Percentiles rank a stretch among this genome's conserved stretches.
Evolutionary conservation across 2,329 filamentous ascomycete species (phyloP).

Genomic region (Xenosphaeropsis pyriputrescens): DNA sequence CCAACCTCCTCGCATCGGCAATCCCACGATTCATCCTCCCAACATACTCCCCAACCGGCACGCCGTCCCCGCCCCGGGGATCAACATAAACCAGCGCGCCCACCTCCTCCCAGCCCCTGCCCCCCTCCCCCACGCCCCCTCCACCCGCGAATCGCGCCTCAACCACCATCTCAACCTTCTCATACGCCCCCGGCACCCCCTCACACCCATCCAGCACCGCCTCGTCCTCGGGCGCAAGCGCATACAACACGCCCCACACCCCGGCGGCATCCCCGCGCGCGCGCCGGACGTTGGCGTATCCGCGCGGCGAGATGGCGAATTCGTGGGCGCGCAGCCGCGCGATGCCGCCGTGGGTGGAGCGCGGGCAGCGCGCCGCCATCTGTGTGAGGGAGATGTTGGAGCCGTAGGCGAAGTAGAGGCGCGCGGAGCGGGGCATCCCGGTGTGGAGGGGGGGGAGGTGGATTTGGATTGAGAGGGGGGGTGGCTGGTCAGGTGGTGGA

Average conservation of each 20-base stretch:
- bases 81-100: conserved; percentile 43
- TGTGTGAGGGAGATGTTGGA: conserved; percentile 53
- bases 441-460: no score
- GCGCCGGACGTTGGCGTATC: conserved; percentile 46
- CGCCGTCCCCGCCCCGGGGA: conserved; percentile 20
- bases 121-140: background rate
- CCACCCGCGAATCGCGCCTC: background rate
- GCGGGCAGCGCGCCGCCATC: conserved; percentile 46
- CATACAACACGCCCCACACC: conserved; percentile 39
- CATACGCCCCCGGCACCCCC: conserved; percentile 46
- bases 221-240: conserved; percentile 34
- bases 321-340: conserved; percentile 38
- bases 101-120: conserved; percentile 7
- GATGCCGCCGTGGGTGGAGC: conserved; percentile 29
- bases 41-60: conserved; percentile 41
- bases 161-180: conserved; percentile 23
- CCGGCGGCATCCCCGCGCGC: no score
- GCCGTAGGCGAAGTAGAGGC: conserved; percentile 56
- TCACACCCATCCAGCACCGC: conserved; percentile 37
- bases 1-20: conserved; percentile 36
- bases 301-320: conserved; percentile 53
- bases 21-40: conserved; percentile 49
- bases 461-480: no score
- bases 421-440: background rate
- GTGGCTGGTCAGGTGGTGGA: no score